phyloP scores from a whole-genome alignment of 2,329 filamentous ascomycete genomes.

The Scytalidium sp. region DNA sequence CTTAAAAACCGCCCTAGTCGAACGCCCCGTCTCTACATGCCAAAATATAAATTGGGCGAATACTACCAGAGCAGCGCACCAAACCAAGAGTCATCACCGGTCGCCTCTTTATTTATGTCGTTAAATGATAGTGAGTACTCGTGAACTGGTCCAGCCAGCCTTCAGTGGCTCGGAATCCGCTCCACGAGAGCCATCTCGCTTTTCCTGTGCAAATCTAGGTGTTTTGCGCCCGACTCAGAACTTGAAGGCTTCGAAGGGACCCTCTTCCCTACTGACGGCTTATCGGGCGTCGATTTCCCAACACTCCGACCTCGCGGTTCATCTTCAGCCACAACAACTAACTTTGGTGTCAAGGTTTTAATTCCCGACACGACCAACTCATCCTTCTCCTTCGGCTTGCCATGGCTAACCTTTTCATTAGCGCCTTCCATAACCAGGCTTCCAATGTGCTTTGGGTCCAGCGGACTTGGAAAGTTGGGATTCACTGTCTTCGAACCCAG shows the following conservation, averaged over 20 bases:
- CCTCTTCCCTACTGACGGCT: constrained; percentile 3
- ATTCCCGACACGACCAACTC: constrained; percentile 15
- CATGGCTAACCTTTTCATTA: constrained; percentile 3
- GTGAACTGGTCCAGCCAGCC: not conserved
- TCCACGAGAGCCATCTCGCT: constrained; percentile 55
- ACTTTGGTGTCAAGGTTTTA: constrained; percentile 20
- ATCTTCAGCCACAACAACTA: constrained; percentile 19
- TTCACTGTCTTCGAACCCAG: constrained; percentile 24
- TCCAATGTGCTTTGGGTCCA: constrained; percentile 1
- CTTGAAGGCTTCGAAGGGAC: too few species aligned
- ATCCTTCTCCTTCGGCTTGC: constrained; percentile 3
- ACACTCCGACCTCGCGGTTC: constrained; percentile 9
- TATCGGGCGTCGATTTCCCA: constrained; percentile 5
- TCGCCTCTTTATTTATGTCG: too few species aligned
- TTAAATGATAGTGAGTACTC: too few species aligned
- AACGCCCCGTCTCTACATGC: not conserved
- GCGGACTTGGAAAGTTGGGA: not conserved
- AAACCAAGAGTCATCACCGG: not conserved
- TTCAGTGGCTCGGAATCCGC: constrained; percentile 16
- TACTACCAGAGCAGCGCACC: not conserved
- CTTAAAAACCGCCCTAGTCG: not conserved
- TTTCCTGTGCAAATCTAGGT: constrained; percentile 37
- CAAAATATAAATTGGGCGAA: not conserved
- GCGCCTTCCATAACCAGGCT: not conserved
- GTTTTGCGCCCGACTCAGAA: constrained; percentile 17